Evolutionary conservation across 2,329 filamentous ascomycete genomes (phyloP).

Genomic region (Hysterium pulicare): DNA sequence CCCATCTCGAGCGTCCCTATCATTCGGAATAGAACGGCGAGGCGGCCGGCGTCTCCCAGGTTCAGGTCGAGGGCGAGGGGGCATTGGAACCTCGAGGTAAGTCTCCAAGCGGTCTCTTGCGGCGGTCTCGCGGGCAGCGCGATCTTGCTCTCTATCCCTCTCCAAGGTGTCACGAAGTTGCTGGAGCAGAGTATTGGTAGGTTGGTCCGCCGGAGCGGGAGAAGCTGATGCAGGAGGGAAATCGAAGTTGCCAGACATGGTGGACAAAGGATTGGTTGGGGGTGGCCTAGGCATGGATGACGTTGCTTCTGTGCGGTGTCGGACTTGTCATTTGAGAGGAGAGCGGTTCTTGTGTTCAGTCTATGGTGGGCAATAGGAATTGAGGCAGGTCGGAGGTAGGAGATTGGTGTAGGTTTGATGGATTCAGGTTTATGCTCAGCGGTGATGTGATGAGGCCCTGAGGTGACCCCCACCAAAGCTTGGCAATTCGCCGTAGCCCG

Average conservation of each 20-base stretch:
- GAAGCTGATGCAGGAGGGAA: constrained; percentile 42
- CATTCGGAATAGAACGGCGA: constrained; percentile 18
- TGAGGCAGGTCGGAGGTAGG: too few relatives aligned
- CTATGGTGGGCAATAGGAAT: not conserved
- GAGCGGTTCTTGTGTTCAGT: too few relatives aligned
- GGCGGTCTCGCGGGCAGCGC: constrained; percentile 12
- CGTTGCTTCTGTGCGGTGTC: constrained; percentile 1
- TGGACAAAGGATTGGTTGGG: constrained; percentile 22
- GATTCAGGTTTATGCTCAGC: not conserved
- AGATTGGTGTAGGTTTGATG: not conserved
- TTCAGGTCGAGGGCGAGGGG: constrained; percentile 9
- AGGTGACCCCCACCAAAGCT: not conserved
- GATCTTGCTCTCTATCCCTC: constrained; percentile 29
- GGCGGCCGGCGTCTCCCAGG: constrained; percentile 15
- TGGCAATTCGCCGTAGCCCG: not conserved
- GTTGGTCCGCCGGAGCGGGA: constrained; percentile 12
- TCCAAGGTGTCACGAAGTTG: constrained; percentile 31
- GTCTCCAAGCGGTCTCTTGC: constrained; percentile 1
- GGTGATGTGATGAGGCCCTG: not conserved
- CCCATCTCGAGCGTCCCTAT: constrained; percentile 17
- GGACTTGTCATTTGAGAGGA: too few relatives aligned
- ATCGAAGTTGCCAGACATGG: constrained; percentile 42
- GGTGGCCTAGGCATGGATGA: constrained; percentile 25
- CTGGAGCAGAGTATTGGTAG: constrained; percentile 4
- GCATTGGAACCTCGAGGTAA: constrained; percentile 2